Conservation (phyloP, 1,284 basidiomycete genomes). For the Irpex sp. region DNA sequence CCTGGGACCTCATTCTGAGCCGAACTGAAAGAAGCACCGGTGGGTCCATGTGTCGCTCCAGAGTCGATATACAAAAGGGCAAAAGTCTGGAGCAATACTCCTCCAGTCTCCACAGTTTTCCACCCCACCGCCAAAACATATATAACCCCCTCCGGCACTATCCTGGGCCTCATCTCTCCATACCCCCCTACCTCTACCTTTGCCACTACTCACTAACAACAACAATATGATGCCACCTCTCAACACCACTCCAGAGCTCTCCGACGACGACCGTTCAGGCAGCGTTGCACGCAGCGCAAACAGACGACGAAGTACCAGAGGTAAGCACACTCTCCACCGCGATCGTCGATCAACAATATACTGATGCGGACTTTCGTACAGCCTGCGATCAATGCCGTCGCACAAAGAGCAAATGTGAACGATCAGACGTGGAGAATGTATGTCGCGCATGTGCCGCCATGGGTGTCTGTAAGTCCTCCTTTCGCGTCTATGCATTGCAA, state of each 20-base stretch:
- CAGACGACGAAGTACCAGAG: slow-evolving; percentile 19
- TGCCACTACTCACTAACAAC: too few relatives aligned
- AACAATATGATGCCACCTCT: not conserved
- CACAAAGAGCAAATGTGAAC: slow-evolving; percentile 29
- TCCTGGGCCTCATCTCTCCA: slow-evolving; percentile 1
- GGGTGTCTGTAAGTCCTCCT: slow-evolving; percentile 22
- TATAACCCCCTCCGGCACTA: not conserved
- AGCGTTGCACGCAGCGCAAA: slow-evolving; percentile 7
- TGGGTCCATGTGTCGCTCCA: too few relatives aligned
- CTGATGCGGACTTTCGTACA: slow-evolving; percentile 7
- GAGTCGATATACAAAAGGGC: not conserved
- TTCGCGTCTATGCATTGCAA: not conserved
- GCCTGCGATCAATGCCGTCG: slow-evolving; percentile 30
- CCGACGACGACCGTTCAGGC: slow-evolving; percentile 12
- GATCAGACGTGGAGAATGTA: slow-evolving; percentile 15
- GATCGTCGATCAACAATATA: not conserved
- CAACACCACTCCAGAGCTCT: slow-evolving; percentile 11
- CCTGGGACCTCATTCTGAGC: too few relatives aligned
- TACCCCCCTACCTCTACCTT: slow-evolving; percentile 4
- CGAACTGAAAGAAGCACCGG: too few relatives aligned
- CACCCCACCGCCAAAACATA: not conserved
- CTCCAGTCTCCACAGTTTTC: too few relatives aligned
- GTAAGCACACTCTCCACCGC: slow-evolving; percentile 8
- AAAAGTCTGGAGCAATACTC: not conserved
- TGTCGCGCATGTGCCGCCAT: slow-evolving; percentile 23